Evolutionary conservation across 805 yeast genomes (phyloP).

Genomic region (Helenozyma baotianmanensis): DNA sequence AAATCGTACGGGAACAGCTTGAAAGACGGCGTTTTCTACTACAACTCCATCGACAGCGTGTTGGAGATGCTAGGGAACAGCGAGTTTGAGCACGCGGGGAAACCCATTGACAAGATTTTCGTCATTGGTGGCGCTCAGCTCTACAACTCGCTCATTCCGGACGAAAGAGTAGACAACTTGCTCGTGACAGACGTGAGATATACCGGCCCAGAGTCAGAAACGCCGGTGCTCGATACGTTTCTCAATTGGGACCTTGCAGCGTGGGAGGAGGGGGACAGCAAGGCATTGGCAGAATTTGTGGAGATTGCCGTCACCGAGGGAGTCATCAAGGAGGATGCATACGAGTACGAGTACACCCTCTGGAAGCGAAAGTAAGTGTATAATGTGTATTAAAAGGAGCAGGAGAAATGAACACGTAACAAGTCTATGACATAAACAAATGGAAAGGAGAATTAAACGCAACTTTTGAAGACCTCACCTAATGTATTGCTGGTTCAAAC

Average conservation of each 20-base stretch:
- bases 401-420: not conserved
- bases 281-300: slow-evolving; percentile 34
- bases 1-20: slow-evolving; percentile 28
- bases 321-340: slow-evolving; percentile 37
- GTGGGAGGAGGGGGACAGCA: slow-evolving; percentile 35
- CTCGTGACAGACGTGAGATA: slow-evolving; percentile 63
- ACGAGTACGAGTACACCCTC: slow-evolving; percentile 54
- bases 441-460: not conserved
- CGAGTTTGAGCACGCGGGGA: slow-evolving; percentile 3
- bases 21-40: slow-evolving; percentile 24
- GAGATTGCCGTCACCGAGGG: slow-evolving; percentile 27
- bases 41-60: slow-evolving; percentile 25
- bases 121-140: slow-evolving; percentile 93
- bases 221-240: slow-evolving; percentile 67
- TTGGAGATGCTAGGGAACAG: slow-evolving; percentile 29
- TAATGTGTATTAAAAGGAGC: too few relatives aligned
- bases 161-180: slow-evolving; percentile 46
- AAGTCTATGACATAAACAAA: not conserved
- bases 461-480: not conserved
- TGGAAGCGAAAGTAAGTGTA: slow-evolving; percentile 37
- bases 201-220: slow-evolving; percentile 19
- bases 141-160: slow-evolving; percentile 52
- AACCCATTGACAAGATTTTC: slow-evolving; percentile 54
- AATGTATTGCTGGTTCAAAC: slow-evolving; percentile 11
- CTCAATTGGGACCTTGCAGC: slow-evolving; percentile 33